Conservation (phyloP, 139 green algal genomes). For the Protoeuglena noctilucae region DNA sequence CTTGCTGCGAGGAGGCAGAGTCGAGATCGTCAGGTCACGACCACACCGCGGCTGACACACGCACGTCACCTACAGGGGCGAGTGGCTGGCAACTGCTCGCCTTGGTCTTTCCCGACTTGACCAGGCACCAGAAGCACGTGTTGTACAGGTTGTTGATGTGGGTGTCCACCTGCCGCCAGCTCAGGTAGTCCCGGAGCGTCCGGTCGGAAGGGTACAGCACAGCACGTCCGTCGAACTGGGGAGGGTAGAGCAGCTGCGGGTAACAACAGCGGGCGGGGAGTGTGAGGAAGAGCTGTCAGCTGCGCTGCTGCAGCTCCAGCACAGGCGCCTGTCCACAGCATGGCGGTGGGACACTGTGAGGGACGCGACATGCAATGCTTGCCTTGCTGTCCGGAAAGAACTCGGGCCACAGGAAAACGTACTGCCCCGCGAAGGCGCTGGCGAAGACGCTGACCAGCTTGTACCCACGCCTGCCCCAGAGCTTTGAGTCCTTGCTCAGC, state of each 20-base stretch:
- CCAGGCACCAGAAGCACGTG: constrained; percentile 81
- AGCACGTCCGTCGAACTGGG: constrained; percentile 74
- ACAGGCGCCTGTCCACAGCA: too few relatives aligned
- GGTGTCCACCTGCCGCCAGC: constrained; percentile 81
- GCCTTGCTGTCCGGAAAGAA: constrained; percentile 17
- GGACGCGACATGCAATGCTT: too few relatives aligned
- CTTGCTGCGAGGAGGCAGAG: too few relatives aligned
- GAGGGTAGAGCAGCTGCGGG: constrained; percentile 35
- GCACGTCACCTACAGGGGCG: too few relatives aligned
- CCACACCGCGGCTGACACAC: too few relatives aligned
- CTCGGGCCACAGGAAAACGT: constrained; percentile 53
- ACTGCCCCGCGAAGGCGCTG: constrained; percentile 70
- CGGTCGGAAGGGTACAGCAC: constrained; percentile 63
- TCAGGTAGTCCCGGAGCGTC: constrained; percentile 70
- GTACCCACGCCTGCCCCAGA: constrained; percentile 51
- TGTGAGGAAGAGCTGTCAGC: too few relatives aligned
- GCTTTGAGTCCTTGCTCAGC: constrained; percentile 27
- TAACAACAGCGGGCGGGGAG: constrained; percentile 16
- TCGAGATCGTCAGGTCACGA: too few relatives aligned
- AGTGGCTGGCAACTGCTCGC: too few relatives aligned
- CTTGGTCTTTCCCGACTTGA: constrained; percentile 27
- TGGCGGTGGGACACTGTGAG: too few relatives aligned
- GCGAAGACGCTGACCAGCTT: constrained; percentile 74
- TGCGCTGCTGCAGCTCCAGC: too few relatives aligned
- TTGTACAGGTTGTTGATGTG: constrained; percentile 98